Evolutionary conservation across 768 basidiomycete species (phyloP).

Genomic region (Collybia mongolica): DNA sequence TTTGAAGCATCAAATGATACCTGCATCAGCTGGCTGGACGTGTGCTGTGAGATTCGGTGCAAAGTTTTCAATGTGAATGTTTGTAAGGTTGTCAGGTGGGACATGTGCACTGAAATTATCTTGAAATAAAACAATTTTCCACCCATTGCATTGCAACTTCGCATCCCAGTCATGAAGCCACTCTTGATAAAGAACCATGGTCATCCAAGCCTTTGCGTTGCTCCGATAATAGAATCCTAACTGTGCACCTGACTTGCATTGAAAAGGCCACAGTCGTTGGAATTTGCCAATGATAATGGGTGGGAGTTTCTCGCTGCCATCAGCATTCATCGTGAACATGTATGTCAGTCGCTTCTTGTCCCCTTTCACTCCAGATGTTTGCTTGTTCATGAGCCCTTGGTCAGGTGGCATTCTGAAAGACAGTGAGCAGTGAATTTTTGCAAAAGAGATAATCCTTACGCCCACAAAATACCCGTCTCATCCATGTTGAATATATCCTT

Average conservation of each 20-base stretch:
- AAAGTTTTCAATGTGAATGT: constrained; percentile 14
- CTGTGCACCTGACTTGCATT: too few species aligned
- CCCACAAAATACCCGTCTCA: constrained; percentile 29
- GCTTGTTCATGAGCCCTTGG: constrained; percentile 21
- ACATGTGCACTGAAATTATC: constrained; percentile 16
- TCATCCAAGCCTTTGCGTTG: too few species aligned
- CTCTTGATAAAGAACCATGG: too few species aligned
- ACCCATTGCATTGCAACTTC: too few species aligned
- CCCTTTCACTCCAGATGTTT: constrained; percentile 17
- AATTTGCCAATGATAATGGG: constrained; percentile 32
- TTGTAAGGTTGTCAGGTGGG: constrained; percentile 8
- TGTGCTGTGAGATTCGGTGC: constrained; percentile 27
- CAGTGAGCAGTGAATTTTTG: constrained; percentile 1
- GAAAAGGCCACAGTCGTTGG: constrained; percentile 24
- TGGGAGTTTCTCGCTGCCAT: constrained; percentile 27
- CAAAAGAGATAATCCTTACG: constrained; percentile 2
- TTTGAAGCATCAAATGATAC: too few species aligned
- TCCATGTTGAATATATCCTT: constrained; percentile 36
- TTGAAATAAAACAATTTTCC: too few species aligned
- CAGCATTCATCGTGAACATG: constrained; percentile 31
- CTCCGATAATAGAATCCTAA: too few species aligned
- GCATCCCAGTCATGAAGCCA: too few species aligned
- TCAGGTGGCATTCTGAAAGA: constrained; percentile 31
- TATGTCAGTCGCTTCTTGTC: constrained; percentile 28
- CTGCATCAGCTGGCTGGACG: constrained; percentile 27